Base-by-base conservation (phyloP, 2,329 filamentous ascomycete species). In the Sarocladiaceae sp. region DNA sequence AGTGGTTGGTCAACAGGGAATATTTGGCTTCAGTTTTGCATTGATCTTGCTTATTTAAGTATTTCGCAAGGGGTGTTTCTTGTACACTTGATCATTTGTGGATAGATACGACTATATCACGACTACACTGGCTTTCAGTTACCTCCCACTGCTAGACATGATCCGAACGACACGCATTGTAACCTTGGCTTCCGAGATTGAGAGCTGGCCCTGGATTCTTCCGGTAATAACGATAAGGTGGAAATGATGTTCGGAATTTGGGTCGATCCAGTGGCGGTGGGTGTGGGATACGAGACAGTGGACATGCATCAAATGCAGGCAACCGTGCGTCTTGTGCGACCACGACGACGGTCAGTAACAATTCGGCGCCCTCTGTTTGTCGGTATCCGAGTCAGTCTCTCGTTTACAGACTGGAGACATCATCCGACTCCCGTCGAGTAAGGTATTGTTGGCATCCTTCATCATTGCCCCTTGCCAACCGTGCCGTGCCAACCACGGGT, bases 31-130 rank as follows among this genome's bases (percentile, higher is more conserved):
- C n/a, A n/a, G n/a, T n/a, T n/a, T n/a, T n/a, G 12, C 17, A 28
- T 28, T 22, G 23, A 11, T 20, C 17, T 40, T 40, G 18, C 17
- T 17, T 12, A 8, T 40, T 23, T 40, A 26, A 11, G 18, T n/a
- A 48, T 46, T 46, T 25, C 22, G 26, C n/a, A 48, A 12, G 22
- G 18, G 44, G 44, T 26, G 26, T 48, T 48, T 18, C 15, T n/a
- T 29, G 44, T 48, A 48, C 28, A 31, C 33, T 33, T 48, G 26
- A 10, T 28, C n/a, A 29, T 4, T 29, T 31, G 44, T 48, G 26
- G 44, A 48, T 48, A 48, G 44, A 48, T 11, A 48, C 25, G 44
- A 48, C 18, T 33, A 48, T 48, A 48, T 48, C 44, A 48, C 44
- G 28, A 33, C 15, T 48, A 20, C 44, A 33, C 26, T 15, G 12